Evolutionary conservation across 2,329 filamentous ascomycete genomes (phyloP).

Genomic region (Ceratocystiopsis minuta): DNA sequence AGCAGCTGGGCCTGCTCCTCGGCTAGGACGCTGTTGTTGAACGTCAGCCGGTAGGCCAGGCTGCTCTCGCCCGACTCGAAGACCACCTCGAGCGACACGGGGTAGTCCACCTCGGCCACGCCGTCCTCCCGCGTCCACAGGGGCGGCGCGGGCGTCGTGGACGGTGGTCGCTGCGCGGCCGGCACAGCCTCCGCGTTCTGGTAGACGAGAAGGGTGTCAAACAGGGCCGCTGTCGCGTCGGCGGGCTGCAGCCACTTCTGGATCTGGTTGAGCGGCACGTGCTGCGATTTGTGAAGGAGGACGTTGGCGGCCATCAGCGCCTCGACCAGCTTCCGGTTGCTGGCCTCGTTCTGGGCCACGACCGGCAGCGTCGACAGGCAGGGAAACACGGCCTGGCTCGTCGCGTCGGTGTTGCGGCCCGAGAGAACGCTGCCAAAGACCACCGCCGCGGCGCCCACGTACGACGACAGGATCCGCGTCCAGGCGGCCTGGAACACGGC

Average conservation of each 20-base stretch:
- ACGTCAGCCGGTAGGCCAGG: conserved; percentile 49
- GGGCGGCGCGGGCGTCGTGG: conserved; percentile 9
- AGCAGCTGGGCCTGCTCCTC: conserved; percentile 47
- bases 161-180: neutral
- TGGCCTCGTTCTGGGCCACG: conserved; percentile 33
- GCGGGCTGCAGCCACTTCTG: conserved; percentile 48
- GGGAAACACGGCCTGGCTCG: conserved; percentile 47
- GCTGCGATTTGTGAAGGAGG: conserved; percentile 49
- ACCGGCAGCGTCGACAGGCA: conserved; percentile 71
- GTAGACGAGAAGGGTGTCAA: conserved; percentile 74
- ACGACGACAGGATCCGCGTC: conserved; percentile 56
- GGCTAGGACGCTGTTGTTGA: conserved; percentile 46
- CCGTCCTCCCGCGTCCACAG: conserved; percentile 47
- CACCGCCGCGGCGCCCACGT: conserved; percentile 55
- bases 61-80: conserved; percentile 23
- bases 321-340: conserved; percentile 38
- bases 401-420: conserved; percentile 46
- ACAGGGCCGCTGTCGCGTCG: conserved; percentile 31
- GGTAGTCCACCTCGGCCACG: conserved; percentile 54
- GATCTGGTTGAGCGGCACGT: conserved; percentile 50
- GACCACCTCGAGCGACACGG: conserved; percentile 65
- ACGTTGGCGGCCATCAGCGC: conserved; percentile 49
- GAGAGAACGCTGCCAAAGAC: conserved; percentile 71
- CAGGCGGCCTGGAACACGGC: conserved; percentile 61
- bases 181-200: conserved; percentile 35